Conservation (phyloP, 345 rosid genomes). For the Lepidium aucheri region DNA sequence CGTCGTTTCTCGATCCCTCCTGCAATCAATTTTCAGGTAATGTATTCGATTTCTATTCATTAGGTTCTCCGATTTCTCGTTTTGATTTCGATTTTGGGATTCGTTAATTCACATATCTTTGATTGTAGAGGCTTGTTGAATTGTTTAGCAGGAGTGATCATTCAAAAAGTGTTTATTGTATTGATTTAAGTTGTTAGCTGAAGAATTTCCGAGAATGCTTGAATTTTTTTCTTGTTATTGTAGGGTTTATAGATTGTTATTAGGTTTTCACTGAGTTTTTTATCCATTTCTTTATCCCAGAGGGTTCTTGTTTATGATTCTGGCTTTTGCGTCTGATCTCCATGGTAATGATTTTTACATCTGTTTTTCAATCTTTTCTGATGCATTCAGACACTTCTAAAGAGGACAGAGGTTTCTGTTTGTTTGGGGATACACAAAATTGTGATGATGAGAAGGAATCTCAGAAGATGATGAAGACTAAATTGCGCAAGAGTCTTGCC, state of each 20-base stretch:
- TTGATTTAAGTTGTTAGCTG: neutral
- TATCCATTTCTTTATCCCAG: neutral
- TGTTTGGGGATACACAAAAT: slow-evolving; percentile 25
- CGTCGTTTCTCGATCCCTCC: slow-evolving; percentile 29
- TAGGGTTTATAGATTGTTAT: neutral
- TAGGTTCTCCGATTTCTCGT: neutral
- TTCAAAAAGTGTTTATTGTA: neutral
- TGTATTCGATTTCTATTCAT: neutral
- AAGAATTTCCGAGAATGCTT: neutral
- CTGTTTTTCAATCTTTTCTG: neutral
- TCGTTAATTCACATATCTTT: neutral
- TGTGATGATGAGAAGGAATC: slow-evolving; percentile 26
- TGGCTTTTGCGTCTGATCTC: neutral
- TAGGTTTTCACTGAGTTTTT: neutral
- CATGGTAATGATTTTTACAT: neutral
- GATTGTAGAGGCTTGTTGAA: neutral
- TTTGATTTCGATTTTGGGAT: neutral
- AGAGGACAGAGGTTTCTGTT: slow-evolving; percentile 27
- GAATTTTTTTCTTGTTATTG: neutral
- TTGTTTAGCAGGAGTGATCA: neutral
- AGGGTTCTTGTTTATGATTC: neutral
- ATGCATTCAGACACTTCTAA: slow-evolving; percentile 30
- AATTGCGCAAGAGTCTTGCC: slow-evolving; percentile 81
- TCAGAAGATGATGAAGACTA: slow-evolving; percentile 38
- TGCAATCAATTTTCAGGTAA: slow-evolving; percentile 34